phyloP scores from a whole-genome alignment of 805 yeast species.

The Yarrowia sp. region DNA sequence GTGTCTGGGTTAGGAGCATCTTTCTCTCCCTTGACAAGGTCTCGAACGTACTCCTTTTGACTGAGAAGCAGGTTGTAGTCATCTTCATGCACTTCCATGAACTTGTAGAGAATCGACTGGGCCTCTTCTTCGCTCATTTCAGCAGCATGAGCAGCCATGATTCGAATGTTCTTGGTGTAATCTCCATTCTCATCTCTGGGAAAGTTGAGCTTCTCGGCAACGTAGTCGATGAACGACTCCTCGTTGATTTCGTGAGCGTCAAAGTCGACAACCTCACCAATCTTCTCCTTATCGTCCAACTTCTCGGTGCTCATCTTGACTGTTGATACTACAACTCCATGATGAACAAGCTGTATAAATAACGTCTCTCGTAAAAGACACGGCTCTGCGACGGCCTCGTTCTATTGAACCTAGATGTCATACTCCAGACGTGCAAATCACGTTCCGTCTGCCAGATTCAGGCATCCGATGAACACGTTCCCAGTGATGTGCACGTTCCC shows the following conservation, averaged over 20 bases:
- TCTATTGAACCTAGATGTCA: neutral
- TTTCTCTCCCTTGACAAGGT: neutral
- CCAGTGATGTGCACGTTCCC: too few relatives aligned
- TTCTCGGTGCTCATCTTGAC: neutral
- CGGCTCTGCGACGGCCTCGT: neutral
- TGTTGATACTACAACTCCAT: too few relatives aligned
- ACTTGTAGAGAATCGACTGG: neutral
- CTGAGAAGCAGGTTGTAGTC: slow-evolving; percentile 1
- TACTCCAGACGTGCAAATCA: neutral
- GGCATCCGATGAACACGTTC: too few relatives aligned
- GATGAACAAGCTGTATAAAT: too few relatives aligned
- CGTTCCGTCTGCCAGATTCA: too few relatives aligned
- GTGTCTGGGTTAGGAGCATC: neutral
- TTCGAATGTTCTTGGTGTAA: neutral
- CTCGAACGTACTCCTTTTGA: neutral
- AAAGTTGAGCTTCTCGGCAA: slow-evolving; percentile 5
- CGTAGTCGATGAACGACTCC: slow-evolving; percentile 3
- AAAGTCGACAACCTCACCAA: neutral
- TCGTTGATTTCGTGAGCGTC: neutral
- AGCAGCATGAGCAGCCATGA: slow-evolving; percentile 2
- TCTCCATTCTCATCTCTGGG: neutral
- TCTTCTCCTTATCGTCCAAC: neutral
- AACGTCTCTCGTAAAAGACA: too few relatives aligned
- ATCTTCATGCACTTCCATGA: neutral
- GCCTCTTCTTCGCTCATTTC: neutral